phyloP scores from a whole-genome alignment of 83 land plant genomes.

The Diphasiastrum complanatum region DNA sequence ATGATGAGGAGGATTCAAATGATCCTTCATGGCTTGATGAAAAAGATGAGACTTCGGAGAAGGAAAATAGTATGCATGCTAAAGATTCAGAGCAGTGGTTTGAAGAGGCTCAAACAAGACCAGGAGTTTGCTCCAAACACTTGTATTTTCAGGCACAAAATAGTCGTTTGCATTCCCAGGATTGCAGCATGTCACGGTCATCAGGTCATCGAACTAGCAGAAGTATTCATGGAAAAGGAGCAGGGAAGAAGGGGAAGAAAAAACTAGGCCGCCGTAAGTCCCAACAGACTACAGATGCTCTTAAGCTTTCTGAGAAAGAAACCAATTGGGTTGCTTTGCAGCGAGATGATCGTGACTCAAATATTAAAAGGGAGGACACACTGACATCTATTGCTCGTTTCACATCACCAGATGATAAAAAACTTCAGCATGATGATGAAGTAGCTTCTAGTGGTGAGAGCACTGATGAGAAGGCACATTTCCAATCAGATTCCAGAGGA shows the following conservation, averaged over 20 bases:
- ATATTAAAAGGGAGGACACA: slow-evolving; percentile 54
- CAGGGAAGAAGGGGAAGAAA: slow-evolving; percentile 79
- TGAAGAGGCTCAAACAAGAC: slow-evolving; percentile 38
- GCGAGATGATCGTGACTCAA: slow-evolving; percentile 57
- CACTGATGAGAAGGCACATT: slow-evolving; percentile 36
- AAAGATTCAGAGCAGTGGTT: slow-evolving; percentile 38
- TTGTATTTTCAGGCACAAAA: slow-evolving; percentile 36
- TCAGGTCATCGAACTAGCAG: slow-evolving; percentile 42
- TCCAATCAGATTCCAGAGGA: slow-evolving; percentile 10
- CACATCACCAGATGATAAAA: slow-evolving; percentile 85
- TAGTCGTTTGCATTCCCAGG: slow-evolving; percentile 39
- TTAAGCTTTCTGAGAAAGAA: slow-evolving; percentile 43
- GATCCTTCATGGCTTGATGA: slow-evolving; percentile 55
- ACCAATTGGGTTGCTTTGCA: slow-evolving; percentile 48
- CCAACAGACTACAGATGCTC: slow-evolving; percentile 46
- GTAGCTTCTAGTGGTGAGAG: slow-evolving; percentile 35
- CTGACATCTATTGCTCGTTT: slow-evolving; percentile 72
- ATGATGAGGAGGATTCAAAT: slow-evolving; percentile 65
- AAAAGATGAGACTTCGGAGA: slow-evolving; percentile 30
- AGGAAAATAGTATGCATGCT: slow-evolving; percentile 31
- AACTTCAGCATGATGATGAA: slow-evolving; percentile 36
- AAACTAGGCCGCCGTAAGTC: slow-evolving; percentile 73
- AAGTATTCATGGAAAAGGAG: slow-evolving; percentile 45
- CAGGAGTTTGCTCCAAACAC: slow-evolving; percentile 53
- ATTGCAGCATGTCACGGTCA: slow-evolving; percentile 40